Conservation (phyloP, 1,284 basidiomycete genomes). For the Trichosporon sp. region DNA sequence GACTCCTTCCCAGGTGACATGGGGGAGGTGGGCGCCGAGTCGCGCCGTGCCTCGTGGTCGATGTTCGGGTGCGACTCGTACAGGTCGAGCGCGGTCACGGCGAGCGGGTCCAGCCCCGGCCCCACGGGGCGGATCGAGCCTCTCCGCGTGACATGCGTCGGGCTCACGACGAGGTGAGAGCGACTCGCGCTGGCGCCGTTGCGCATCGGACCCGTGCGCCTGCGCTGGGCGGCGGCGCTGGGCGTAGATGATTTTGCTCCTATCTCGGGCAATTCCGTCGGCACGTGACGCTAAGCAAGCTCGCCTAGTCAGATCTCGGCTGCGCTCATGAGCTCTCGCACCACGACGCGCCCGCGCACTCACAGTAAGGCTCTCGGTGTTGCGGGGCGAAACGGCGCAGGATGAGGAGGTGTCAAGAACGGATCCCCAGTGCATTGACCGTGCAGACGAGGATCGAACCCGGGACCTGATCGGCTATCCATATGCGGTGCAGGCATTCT, state of each 20-base stretch:
- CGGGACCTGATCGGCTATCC: not conserved
- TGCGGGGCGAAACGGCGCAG: not conserved
- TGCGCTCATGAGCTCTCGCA: not conserved
- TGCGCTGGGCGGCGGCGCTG: not conserved
- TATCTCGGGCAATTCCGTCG: not conserved
- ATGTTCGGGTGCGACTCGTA: not conserved
- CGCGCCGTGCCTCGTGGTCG: not conserved
- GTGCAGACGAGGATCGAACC: not conserved
- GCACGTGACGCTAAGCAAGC: not conserved
- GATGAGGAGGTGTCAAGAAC: not conserved
- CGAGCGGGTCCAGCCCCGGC: not conserved
- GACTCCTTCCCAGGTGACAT: not conserved
- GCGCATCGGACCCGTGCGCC: not conserved
- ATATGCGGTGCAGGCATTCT: not conserved
- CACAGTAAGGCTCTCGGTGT: not conserved
- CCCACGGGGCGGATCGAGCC: not conserved
- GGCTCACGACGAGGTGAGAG: not conserved
- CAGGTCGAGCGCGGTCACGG: not conserved
- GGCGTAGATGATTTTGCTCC: not conserved
- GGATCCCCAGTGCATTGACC: not conserved
- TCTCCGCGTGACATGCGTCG: not conserved
- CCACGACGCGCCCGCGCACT: not conserved
- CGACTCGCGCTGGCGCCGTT: not conserved
- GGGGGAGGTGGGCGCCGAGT: not conserved
- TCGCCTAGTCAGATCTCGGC: not conserved